Percentiles rank a stretch among this genome's conserved stretches.
These are phyloP conservation scores for Penicillium lagena DNA, from an alignment of 495 filamentous ascomycete species.

Conservation along the genomic window DNA sequence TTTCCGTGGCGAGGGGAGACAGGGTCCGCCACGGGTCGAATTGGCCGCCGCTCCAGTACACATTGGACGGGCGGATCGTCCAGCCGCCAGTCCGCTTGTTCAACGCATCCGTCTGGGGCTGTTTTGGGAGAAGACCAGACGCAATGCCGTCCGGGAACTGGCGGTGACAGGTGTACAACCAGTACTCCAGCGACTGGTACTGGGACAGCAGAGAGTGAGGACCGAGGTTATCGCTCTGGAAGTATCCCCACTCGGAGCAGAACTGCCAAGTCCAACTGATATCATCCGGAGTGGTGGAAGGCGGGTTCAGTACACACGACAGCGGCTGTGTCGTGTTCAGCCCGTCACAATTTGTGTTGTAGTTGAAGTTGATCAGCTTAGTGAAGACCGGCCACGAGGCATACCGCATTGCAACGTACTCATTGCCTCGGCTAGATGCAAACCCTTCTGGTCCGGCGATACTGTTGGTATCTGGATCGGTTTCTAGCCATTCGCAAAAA, in stretches of 20 bases:
- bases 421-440: slow-evolving; percentile 28
- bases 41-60: slow-evolving; percentile 48
- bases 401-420: slow-evolving; percentile 39
- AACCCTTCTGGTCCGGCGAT: slow-evolving; percentile 29
- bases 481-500: slow-evolving; percentile 44
- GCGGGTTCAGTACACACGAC: slow-evolving; percentile 35
- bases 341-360: slow-evolving; percentile 33
- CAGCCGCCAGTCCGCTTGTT: slow-evolving; percentile 48
- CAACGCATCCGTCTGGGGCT: slow-evolving; percentile 27
- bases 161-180: slow-evolving; percentile 44
- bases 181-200: slow-evolving; percentile 45
- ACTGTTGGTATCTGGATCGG: slow-evolving; percentile 18
- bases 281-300: slow-evolving; percentile 23
- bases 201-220: slow-evolving; percentile 41
- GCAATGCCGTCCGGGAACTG: slow-evolving; percentile 44
- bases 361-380: slow-evolving; percentile 34
- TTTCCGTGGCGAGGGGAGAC: slow-evolving; percentile 39
- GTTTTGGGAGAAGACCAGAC: slow-evolving; percentile 35
- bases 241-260: slow-evolving; percentile 54
- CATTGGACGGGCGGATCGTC: slow-evolving; percentile 51
- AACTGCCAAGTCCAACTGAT: slow-evolving; percentile 57
- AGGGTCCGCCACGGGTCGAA: slow-evolving; percentile 56
- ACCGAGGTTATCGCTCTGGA: slow-evolving; percentile 47
- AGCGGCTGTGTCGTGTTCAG: slow-evolving; percentile 20
- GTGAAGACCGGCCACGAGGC: slow-evolving; percentile 39